These are phyloP conservation scores for Phytopythium cucurbitacearum DNA, from an alignment of 352 stramenopile species.

Conservation along the genomic window DNA sequence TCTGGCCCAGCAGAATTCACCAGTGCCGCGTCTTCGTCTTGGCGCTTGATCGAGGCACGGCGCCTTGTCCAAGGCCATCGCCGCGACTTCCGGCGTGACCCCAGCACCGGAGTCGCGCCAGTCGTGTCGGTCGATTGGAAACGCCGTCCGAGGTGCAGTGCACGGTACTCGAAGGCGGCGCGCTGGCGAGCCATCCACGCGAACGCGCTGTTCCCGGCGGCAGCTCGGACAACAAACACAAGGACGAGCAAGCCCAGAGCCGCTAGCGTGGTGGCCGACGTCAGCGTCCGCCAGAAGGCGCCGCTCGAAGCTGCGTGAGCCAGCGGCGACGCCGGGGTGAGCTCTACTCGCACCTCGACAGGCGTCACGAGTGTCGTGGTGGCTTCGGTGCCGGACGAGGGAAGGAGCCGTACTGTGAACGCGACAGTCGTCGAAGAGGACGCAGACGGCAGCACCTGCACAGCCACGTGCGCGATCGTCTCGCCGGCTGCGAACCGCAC, in stretches of 20 bases:
- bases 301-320: slow-evolving; percentile 10
- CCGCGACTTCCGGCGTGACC: slow-evolving; percentile 13
- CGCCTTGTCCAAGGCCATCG: slow-evolving; percentile 19
- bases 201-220: slow-evolving; percentile 7
- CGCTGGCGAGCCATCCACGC: slow-evolving; percentile 9
- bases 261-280: slow-evolving; percentile 8
- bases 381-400: not conserved
- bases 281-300: slow-evolving; percentile 23
- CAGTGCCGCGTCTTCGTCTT: slow-evolving; percentile 21
- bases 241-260: slow-evolving; percentile 7
- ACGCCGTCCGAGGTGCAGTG: slow-evolving; percentile 16
- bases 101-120: not conserved
- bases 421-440: not conserved
- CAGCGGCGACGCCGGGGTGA: not conserved
- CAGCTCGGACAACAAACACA: slow-evolving; percentile 12
- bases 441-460: not conserved
- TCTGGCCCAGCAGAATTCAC: slow-evolving; percentile 5
- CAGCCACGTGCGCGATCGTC: not conserved
- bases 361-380: not conserved
- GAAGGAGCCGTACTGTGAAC: slow-evolving; percentile 1
- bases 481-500: slow-evolving; percentile 1
- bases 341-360: not conserved
- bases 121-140: slow-evolving; percentile 10
- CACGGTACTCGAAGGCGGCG: slow-evolving; percentile 49
- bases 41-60: slow-evolving; percentile 1